These are phyloP conservation scores for Lanmaoa pseudosensibilis DNA, from an alignment of 768 basidiomycete species.

Conservation along the genomic window DNA sequence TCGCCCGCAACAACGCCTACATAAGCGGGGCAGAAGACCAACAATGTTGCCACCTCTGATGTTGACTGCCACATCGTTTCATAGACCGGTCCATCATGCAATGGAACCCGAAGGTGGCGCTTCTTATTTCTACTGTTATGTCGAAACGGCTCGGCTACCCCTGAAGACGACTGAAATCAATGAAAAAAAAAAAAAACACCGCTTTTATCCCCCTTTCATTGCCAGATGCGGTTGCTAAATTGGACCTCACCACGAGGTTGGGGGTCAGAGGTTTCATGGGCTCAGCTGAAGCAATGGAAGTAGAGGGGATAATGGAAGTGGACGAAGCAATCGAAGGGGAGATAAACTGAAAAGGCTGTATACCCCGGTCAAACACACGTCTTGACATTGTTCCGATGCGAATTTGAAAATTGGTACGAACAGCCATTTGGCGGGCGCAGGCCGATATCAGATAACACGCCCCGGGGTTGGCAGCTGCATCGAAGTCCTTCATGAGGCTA, in stretches of 20 bases:
- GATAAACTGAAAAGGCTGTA: not conserved
- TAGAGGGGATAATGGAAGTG: not conserved
- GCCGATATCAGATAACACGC: too few species aligned
- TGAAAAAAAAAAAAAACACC: not conserved
- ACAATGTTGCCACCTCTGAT: not conserved
- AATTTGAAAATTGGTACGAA: not conserved
- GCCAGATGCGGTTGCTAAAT: too few species aligned
- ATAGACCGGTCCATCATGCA: not conserved
- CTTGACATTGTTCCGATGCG: too few species aligned
- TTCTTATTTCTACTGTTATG: too few species aligned
- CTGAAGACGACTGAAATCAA: not conserved
- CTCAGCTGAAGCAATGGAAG: conserved; percentile 4
- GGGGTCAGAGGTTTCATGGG: not conserved
- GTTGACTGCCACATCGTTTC: not conserved
- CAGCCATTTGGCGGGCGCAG: too few species aligned
- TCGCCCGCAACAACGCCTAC: not conserved
- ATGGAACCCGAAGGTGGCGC: conserved; percentile 3
- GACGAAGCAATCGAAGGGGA: not conserved
- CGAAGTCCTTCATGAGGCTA: too few species aligned
- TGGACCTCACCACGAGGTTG: not conserved
- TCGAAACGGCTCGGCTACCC: not conserved
- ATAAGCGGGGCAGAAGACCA: not conserved
- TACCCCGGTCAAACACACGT: not conserved
- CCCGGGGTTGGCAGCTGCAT: too few species aligned
- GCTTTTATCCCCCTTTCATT: not conserved